phyloP scores from a whole-genome alignment of 2,329 filamentous ascomycete species.

The Penicillium sp. region DNA sequence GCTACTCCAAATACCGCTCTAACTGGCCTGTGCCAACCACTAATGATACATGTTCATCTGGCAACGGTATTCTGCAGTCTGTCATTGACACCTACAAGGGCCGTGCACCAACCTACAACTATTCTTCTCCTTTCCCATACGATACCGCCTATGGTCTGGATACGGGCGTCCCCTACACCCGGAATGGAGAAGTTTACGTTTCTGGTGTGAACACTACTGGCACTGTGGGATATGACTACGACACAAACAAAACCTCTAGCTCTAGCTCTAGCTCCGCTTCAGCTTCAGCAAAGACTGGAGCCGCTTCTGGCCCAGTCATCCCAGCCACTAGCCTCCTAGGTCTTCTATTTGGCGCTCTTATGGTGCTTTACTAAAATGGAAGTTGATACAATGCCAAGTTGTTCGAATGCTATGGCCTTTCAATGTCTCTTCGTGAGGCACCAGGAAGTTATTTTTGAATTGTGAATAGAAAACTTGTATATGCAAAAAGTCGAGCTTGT shows the following conservation, averaged over 20 bases:
- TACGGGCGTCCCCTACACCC: neutral
- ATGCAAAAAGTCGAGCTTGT: no score
- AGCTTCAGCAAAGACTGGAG: neutral
- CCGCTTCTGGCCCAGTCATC: neutral
- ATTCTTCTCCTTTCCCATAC: conserved; percentile 31
- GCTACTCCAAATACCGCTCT: conserved; percentile 24
- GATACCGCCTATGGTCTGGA: conserved; percentile 2
- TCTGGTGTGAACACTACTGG: conserved; percentile 5
- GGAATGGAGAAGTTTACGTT: conserved; percentile 1
- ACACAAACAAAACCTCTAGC: neutral
- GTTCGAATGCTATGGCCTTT: no score
- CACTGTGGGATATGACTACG: neutral
- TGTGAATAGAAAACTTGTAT: no score
- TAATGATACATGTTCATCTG: conserved; percentile 34
- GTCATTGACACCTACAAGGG: conserved; percentile 34
- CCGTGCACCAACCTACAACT: conserved; percentile 32
- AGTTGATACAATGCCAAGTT: neutral
- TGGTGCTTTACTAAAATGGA: no score
- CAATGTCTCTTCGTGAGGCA: no score
- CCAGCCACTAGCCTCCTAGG: neutral
- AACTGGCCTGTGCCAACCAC: conserved; percentile 37
- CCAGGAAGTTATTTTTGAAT: no score
- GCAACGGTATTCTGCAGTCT: conserved; percentile 34
- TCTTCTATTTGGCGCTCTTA: no score
- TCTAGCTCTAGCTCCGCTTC: neutral